A percentile compares a stretch with the other conserved stretches of the same genome.
phyloP scores from a whole-genome alignment of 148 eudicot species.

The Oxyria digyna region DNA sequence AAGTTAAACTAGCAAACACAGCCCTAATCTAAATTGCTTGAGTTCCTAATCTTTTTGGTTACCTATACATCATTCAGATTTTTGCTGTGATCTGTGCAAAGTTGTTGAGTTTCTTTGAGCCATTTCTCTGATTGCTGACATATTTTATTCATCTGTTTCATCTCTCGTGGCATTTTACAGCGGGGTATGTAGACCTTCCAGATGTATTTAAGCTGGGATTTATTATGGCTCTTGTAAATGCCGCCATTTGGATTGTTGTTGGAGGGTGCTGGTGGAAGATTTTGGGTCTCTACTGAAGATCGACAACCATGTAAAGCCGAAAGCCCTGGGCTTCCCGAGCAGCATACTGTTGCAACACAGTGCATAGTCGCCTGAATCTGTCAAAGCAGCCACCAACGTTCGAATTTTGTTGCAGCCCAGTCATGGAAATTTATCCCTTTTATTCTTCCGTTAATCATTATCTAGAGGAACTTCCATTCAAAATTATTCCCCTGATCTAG shows the following conservation, averaged over 20 bases:
- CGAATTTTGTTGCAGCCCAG: background rate
- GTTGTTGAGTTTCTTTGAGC: background rate
- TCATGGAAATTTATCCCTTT: background rate
- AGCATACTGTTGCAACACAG: background rate
- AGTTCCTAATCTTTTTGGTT: no score
- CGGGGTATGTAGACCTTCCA: conserved; percentile 90
- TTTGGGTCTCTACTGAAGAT: conserved; percentile 61
- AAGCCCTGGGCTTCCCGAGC: background rate
- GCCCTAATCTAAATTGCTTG: no score
- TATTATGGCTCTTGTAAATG: conserved; percentile 56
- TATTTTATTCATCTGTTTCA: background rate
- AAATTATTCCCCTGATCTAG: background rate
- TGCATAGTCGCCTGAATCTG: conserved; percentile 4
- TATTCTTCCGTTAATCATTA: background rate
- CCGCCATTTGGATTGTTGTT: conserved; percentile 52
- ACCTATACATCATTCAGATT: background rate
- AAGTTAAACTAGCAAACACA: no score
- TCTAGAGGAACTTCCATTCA: background rate
- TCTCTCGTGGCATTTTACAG: conserved; percentile 26
- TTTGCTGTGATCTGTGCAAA: background rate
- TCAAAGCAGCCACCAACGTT: conserved; percentile 1
- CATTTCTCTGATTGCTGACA: background rate
- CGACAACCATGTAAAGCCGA: background rate
- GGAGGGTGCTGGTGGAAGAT: conserved; percentile 93
- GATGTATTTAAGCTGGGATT: conserved; percentile 76